These are phyloP conservation scores for Coemansia sp. DNA, from an alignment of 192 early-diverging fungal genomes.

Conservation along the genomic window DNA sequence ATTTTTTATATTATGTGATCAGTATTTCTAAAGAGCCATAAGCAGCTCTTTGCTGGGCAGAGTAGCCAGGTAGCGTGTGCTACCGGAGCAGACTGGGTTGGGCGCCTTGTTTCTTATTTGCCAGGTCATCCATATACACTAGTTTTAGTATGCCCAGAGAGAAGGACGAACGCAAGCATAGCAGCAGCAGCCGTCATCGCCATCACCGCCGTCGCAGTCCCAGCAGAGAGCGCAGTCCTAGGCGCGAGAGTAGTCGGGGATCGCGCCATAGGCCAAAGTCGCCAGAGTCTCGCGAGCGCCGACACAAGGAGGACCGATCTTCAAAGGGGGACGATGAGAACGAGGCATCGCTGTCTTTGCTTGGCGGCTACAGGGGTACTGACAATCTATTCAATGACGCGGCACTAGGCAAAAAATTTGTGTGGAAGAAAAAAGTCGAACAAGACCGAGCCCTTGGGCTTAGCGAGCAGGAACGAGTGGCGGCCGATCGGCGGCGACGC, in stretches of 20 bases:
- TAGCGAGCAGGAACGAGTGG: conserved; percentile 55
- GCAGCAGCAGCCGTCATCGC: conserved; percentile 3
- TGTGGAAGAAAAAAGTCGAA: conserved; percentile 93
- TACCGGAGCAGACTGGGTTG: background rate
- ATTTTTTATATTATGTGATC: background rate
- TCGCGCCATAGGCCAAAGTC: conserved; percentile 6
- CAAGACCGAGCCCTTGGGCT: conserved; percentile 71
- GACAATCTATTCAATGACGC: conserved; percentile 83
- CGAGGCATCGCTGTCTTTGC: background rate
- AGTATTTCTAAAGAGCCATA: background rate
- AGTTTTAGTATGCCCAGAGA: conserved; percentile 9
- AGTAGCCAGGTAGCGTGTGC: background rate
- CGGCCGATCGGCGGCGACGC: conserved; percentile 55
- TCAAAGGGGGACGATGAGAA: background rate
- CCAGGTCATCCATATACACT: background rate
- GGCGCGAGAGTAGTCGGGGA: background rate
- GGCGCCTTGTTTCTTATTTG: background rate
- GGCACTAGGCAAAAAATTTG: conserved; percentile 81
- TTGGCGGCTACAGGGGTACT: conserved; percentile 59
- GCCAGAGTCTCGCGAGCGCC: conserved; percentile 2
- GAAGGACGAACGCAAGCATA: conserved; percentile 3
- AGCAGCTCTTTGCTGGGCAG: background rate
- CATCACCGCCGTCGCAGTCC: background rate
- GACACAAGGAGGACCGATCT: conserved; percentile 1
- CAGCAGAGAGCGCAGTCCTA: conserved; percentile 2